Evolutionary conservation across 2,329 filamentous ascomycete genomes (phyloP), one percentile per base, ranked within the genome.

Genomic region (Aspergillus transmontanensis): DNA sequence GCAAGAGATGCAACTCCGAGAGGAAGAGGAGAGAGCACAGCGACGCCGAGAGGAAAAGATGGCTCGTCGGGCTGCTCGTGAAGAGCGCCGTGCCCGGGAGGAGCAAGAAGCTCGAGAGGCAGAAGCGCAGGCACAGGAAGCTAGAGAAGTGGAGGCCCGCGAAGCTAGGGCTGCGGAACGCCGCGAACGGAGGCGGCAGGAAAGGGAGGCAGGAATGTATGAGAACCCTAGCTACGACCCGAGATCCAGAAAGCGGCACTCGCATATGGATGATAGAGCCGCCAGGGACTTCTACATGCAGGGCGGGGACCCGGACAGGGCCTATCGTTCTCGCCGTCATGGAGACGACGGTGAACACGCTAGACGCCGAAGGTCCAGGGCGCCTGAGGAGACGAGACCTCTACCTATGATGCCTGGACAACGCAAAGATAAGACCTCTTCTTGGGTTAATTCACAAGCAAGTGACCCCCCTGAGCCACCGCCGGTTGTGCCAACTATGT

Each of bases 81-180:
- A 77, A 69, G 72, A 78, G 59, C 73, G 70, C 11, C 71, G 71
- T 43, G 70, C 68, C 12, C 65, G 72, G 56, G 75, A 79, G 59
- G 87, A 89, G 57, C 80, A 84, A 6, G 85, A 85, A 53, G 83
- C 63, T 79, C 80, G 62, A 80, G 83, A 60, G 85, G 87, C 65
- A 87, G 63, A 87, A 85, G 87, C 87, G 7, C 66, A 69, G 28
- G 87, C 87, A 10, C 66, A 69, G 26, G 70, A 51, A 30, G 48
- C 26, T 16, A 30, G 51, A 70, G 57, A 69, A 66, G 60, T 63
- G 68, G 32, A 73, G 69, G 71, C 70, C 23, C 73, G 75, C 39
- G 76, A 78, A 67, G 76, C 76, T 23, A 74, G 73, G 65, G 77
- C 75, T 6, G 75, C 78, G 14, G 77, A 79, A 64, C 74, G 77